Percentiles rank a stretch among this genome's conserved stretches.
Evolutionary conservation across 2,329 filamentous ascomycete genomes (phyloP).

Genomic region (Thermoascus crustaceus): DNA sequence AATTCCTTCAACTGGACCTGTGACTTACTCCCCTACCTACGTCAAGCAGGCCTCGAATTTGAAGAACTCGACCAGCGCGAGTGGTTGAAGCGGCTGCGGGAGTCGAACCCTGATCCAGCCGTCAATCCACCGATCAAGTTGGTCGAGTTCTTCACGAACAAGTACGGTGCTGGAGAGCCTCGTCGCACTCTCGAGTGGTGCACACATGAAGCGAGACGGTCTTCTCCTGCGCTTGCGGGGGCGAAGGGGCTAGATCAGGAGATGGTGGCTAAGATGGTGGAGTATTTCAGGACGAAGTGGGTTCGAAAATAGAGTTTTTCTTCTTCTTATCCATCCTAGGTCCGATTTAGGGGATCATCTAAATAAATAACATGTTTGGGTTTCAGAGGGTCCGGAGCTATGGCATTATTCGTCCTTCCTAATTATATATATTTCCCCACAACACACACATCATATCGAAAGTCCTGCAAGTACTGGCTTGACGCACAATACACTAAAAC

Average conservation of each 20-base stretch:
- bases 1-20: slow-evolving; percentile 43
- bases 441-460: too few species aligned
- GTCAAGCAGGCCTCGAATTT: slow-evolving; percentile 34
- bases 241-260: slow-evolving; percentile 8
- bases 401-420: too few species aligned
- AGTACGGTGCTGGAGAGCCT: slow-evolving; percentile 35
- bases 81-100: slow-evolving; percentile 31
- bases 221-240: slow-evolving; percentile 9
- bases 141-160: slow-evolving; percentile 45
- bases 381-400: too few species aligned
- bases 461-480: too few species aligned
- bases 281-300: slow-evolving; percentile 22
- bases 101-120: slow-evolving; percentile 41
- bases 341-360: too few species aligned
- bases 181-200: slow-evolving; percentile 9
- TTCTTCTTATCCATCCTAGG: too few species aligned
- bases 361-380: too few species aligned
- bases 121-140: slow-evolving; percentile 47
- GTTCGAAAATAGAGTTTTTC: too few species aligned
- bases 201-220: slow-evolving; percentile 12
- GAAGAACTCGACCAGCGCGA: slow-evolving; percentile 16
- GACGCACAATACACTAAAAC: too few species aligned
- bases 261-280: slow-evolving; percentile 31
- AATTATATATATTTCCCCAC: too few species aligned
- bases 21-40: slow-evolving; percentile 47